These are phyloP conservation scores for Actinidia chinensis DNA, from an alignment of 179 eudicot genomes.

Conservation along the genomic window DNA sequence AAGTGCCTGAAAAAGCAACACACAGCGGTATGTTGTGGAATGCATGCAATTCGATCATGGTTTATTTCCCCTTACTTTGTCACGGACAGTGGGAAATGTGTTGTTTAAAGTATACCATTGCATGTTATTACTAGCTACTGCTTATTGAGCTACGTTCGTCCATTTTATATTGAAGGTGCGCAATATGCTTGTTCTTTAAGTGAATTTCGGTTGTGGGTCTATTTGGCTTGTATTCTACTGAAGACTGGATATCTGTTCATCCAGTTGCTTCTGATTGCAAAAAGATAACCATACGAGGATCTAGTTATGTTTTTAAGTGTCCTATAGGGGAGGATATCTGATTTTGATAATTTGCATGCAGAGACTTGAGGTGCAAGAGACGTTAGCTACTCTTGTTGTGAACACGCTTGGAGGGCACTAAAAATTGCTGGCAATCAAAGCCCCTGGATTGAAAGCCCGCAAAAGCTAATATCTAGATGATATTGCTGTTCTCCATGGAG, in stretches of 20 bases:
- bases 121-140: conserved; percentile 46
- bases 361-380: conserved; percentile 89
- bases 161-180: background rate
- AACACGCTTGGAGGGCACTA: conserved; percentile 73
- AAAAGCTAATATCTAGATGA: conserved; percentile 79
- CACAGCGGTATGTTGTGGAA: conserved; percentile 74
- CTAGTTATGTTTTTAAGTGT: conserved; percentile 65
- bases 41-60: conserved; percentile 97
- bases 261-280: conserved; percentile 73
- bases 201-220: conserved; percentile 1
- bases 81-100: conserved; percentile 80
- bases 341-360: conserved; percentile 65
- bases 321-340: conserved; percentile 62
- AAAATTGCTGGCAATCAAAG: conserved; percentile 87
- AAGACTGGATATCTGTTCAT: conserved; percentile 24
- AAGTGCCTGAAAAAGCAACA: conserved; percentile 53
- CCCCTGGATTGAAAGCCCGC: conserved; percentile 92
- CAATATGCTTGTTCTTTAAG: background rate
- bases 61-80: conserved; percentile 83
- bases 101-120: conserved; percentile 73
- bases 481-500: conserved; percentile 83
- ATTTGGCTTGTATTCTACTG: background rate
- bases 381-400: conserved; percentile 85
- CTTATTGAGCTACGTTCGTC: background rate
- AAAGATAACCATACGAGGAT: conserved; percentile 70